A percentile compares a stretch with the other conserved stretches of the same genome.
Conservation (phyloP, 2,329 filamentous ascomycete genomes). For the Fusarium domesticum region DNA sequence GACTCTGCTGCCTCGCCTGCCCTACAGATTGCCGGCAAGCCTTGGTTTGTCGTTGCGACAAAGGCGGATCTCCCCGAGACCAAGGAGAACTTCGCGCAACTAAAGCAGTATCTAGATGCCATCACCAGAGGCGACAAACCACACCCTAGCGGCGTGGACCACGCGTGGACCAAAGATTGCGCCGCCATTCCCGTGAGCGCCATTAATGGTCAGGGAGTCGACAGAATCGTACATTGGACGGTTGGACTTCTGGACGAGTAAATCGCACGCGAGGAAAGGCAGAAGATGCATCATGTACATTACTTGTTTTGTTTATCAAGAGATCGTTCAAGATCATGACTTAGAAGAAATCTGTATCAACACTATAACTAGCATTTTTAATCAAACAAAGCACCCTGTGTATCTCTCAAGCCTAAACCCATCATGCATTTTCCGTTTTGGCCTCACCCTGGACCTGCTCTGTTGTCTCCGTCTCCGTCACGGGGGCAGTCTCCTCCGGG, state of each 20-base stretch:
- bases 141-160: slow-evolving; percentile 69
- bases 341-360: slow-evolving; percentile 22
- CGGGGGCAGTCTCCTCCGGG: not conserved
- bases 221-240: slow-evolving; percentile 69
- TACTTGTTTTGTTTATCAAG: slow-evolving; percentile 20
- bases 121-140: slow-evolving; percentile 60
- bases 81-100: slow-evolving; percentile 67
- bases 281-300: slow-evolving; percentile 16
- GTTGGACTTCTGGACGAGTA: slow-evolving; percentile 62
- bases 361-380: slow-evolving; percentile 15
- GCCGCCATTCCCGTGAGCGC: slow-evolving; percentile 83
- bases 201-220: slow-evolving; percentile 80
- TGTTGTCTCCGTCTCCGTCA: slow-evolving; percentile 4
- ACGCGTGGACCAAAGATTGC: slow-evolving; percentile 59
- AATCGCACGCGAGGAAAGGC: not conserved
- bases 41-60: slow-evolving; percentile 94
- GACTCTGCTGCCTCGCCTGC: slow-evolving; percentile 28
- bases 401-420: slow-evolving; percentile 10
- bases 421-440: slow-evolving; percentile 19
- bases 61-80: slow-evolving; percentile 84
- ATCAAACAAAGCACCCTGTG: slow-evolving; percentile 18
- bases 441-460: slow-evolving; percentile 7
- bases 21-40: slow-evolving; percentile 86
- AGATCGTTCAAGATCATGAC: slow-evolving; percentile 15
- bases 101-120: slow-evolving; percentile 68